phyloP scores from a whole-genome alignment of 225 moss, liverwort and hornwort species.

The Pseudoscleropodium purum region DNA sequence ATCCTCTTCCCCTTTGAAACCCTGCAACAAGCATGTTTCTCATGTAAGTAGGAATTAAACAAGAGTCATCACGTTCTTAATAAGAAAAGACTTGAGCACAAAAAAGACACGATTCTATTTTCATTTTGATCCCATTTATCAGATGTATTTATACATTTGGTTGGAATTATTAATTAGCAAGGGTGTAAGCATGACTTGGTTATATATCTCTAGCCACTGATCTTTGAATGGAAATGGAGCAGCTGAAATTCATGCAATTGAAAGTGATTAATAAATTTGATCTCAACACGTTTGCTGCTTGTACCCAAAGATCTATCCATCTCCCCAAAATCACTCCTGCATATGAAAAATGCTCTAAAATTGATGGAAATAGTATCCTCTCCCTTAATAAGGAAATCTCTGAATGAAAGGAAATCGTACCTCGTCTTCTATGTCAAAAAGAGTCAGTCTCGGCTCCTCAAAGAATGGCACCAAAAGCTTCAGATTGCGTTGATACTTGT shows the following conservation, averaged over 20 bases:
- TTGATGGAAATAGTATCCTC: not conserved
- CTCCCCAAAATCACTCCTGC: not conserved
- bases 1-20: slow-evolving; percentile 21
- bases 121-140: not conserved
- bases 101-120: not conserved
- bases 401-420: not conserved
- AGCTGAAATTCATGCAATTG: not conserved
- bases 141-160: not conserved
- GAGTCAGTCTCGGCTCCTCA: slow-evolving; percentile 61
- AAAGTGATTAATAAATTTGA: not conserved
- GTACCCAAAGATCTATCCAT: not conserved
- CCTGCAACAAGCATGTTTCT: slow-evolving; percentile 14
- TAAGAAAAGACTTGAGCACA: not conserved
- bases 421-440: slow-evolving; percentile 59
- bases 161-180: not conserved
- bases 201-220: no score
- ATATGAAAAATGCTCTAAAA: not conserved
- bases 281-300: not conserved
- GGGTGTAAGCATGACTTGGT: not conserved
- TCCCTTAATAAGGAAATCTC: not conserved
- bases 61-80: not conserved
- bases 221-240: not conserved
- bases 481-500: slow-evolving; percentile 75
- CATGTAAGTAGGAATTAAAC: not conserved
- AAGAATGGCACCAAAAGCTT: slow-evolving; percentile 85